phyloP scores from a whole-genome alignment of 1,139 yeast genomes.

The Protomyces inouyei region DNA sequence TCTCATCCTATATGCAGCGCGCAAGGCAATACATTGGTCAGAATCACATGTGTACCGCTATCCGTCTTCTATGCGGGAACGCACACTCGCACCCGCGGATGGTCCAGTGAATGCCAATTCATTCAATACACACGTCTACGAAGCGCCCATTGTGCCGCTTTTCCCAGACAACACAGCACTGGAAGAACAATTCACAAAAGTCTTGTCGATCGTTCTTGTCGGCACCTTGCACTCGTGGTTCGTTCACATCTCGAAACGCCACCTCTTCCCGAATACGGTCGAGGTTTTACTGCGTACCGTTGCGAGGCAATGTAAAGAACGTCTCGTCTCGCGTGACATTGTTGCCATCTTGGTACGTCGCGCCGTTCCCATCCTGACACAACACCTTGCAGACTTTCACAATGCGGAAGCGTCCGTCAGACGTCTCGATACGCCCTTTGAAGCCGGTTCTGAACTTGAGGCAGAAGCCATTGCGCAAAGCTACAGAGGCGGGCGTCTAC shows the following conservation, averaged over 20 bases:
- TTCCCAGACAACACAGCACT: constrained; percentile 11
- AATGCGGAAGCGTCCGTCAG: constrained; percentile 47
- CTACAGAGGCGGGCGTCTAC: constrained; percentile 48
- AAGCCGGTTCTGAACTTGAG: constrained; percentile 32
- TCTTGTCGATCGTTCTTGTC: constrained; percentile 51
- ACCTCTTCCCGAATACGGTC: constrained; percentile 55
- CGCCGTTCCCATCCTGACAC: constrained; percentile 60
- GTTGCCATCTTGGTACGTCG: constrained; percentile 56
- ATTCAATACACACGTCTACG: background rate
- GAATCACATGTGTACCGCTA: background rate
- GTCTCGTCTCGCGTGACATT: constrained; percentile 49
- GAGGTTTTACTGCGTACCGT: constrained; percentile 48
- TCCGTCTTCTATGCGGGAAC: background rate
- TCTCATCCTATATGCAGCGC: background rate
- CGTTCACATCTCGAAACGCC: constrained; percentile 45
- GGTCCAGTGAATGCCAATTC: background rate
- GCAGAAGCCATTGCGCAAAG: constrained; percentile 59
- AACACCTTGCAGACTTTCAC: constrained; percentile 55
- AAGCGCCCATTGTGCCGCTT: background rate
- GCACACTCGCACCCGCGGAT: background rate
- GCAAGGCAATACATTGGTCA: background rate
- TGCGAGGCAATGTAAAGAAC: constrained; percentile 43
- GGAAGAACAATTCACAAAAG: constrained; percentile 42
- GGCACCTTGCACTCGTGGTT: constrained; percentile 71
- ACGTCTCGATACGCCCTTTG: constrained; percentile 39